Conservation (phyloP, 129 eudicot species). For the Chrysanthemum makinoi region DNA sequence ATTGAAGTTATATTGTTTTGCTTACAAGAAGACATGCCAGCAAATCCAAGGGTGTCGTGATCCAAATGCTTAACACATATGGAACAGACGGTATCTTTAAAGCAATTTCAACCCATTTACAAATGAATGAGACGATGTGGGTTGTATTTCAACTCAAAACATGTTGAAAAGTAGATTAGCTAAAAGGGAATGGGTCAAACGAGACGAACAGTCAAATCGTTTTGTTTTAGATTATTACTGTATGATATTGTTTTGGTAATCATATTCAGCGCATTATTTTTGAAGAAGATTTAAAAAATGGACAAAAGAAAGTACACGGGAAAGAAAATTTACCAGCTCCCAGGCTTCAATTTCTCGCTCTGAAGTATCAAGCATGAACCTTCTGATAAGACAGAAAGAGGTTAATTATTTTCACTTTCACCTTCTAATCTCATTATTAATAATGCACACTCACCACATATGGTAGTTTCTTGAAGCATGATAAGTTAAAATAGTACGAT, state of each 20-base stretch:
- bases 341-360: conserved; percentile 59
- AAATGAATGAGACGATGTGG: neutral
- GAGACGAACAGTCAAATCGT: too few relatives aligned
- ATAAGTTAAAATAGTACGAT: neutral
- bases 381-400: conserved; percentile 35
- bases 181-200: too few relatives aligned
- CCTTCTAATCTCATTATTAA: neutral
- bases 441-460: neutral
- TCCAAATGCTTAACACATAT: neutral
- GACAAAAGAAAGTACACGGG: neutral
- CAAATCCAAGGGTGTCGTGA: neutral
- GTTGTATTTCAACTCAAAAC: neutral
- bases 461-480: conserved; percentile 5
- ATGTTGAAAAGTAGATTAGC: neutral
- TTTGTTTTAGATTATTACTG: too few relatives aligned
- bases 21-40: neutral
- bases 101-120: too few relatives aligned
- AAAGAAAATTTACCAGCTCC: conserved; percentile 64
- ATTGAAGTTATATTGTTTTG: conserved; percentile 1
- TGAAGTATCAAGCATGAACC: conserved; percentile 47
- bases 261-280: neutral
- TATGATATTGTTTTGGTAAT: too few relatives aligned
- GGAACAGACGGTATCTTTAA: neutral
- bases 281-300: neutral
- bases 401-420: conserved; percentile 2